Evolutionary conservation across 2,329 filamentous ascomycete genomes (phyloP), one percentile per base, ranked within the genome.

Genomic region (Monilinia vaccinii-corymbosi): DNA sequence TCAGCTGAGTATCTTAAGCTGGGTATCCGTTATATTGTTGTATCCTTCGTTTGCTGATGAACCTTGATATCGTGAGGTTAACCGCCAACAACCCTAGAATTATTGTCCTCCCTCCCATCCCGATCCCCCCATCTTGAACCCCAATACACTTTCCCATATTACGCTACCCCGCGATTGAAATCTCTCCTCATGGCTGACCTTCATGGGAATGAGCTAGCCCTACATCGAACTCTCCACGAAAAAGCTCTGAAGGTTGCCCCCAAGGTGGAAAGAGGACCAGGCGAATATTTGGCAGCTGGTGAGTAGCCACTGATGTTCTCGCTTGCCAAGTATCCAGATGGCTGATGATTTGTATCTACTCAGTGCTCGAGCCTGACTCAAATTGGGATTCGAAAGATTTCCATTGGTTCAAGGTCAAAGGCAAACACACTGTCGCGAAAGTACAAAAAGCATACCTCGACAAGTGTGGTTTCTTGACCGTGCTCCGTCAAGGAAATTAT

Each of bases 371-470:
- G 14, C 57, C 48, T 7, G 28, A 53, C 28, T 32, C 21, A 7
- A 25, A n/a, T 16, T 42, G n/a, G 21, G 18, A 16, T 14, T 21
- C 34, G 11, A 23, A 40, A 16, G 28, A 45, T 42, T 45, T 60
- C 11, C 44, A 56, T n/a, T 61, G 59, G 59, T 61, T 61, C 38
- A 61, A 58, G 16, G 52, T 50, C 0, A 58, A 58, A 36, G 31
- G 52, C n/a, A 58, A 47, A 51, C 59, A 61, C 25, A 45, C 59
- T n/a, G 38, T 61, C 14, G 53, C 53, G 16, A 58, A 58, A 32
- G 21, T 61, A n/a, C 45, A 50, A 47, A 36, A 45, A n/a, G 46
- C 53, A 8, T 61, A 51, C 8, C 18, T 45, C 47, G 51, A 57
- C 4, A 31, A 50, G 42, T 44, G 21, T 13, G 31, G 14, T 10